These are phyloP conservation scores for Syzygium oleosum DNA, from an alignment of 345 rosid species.

Conservation along the genomic window DNA sequence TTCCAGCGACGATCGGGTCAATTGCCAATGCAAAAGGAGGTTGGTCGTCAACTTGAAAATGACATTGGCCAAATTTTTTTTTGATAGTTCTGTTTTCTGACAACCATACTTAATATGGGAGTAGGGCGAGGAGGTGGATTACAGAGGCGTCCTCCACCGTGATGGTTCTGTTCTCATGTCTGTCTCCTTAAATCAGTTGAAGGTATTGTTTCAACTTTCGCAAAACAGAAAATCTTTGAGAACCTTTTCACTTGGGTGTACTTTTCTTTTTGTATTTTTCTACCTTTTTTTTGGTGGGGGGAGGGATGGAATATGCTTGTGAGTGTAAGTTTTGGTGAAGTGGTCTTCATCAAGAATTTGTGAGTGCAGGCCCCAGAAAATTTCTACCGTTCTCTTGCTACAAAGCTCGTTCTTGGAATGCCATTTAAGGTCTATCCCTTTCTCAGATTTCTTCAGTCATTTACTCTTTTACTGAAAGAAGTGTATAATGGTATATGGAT, in stretches of 20 bases:
- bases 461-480: not conserved
- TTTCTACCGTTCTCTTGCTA: slow-evolving; percentile 85
- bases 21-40: slow-evolving; percentile 92
- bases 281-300: not conserved
- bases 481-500: not conserved
- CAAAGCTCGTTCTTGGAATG: slow-evolving; percentile 91
- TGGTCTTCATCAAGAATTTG: not conserved
- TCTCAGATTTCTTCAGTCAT: not conserved
- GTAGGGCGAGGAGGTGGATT: slow-evolving; percentile 95
- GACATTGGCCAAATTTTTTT: not conserved
- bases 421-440: slow-evolving; percentile 76
- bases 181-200: slow-evolving; percentile 70
- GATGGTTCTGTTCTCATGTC: slow-evolving; percentile 97
- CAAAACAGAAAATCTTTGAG: not conserved
- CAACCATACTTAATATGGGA: not conserved
- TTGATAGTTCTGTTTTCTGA: not conserved
- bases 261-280: not conserved
- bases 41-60: slow-evolving; percentile 4
- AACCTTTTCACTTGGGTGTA: not conserved
- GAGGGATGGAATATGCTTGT: not conserved
- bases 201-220: slow-evolving; percentile 27
- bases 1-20: slow-evolving; percentile 83
- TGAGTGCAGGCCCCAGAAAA: slow-evolving; percentile 65
- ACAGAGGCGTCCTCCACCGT: slow-evolving; percentile 89
- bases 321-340: not conserved